A percentile compares a stretch with the other conserved stretches of the same genome.
Conservation (phyloP, 2,329 filamentous ascomycete genomes). For the Tricladium varicosporioides region DNA sequence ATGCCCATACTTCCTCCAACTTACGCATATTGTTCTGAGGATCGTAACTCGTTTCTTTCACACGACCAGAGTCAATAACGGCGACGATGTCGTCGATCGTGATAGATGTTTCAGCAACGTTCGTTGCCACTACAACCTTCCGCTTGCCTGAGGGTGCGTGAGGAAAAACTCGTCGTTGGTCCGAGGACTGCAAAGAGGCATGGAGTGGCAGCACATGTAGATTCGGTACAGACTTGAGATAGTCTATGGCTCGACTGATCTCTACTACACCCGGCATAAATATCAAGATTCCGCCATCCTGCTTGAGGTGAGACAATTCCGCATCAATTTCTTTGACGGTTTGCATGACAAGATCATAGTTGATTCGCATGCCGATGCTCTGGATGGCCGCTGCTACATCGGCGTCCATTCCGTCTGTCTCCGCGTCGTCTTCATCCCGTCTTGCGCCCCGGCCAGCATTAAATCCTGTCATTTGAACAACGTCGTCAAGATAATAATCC, state of each 20-base stretch:
- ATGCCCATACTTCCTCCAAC: slow-evolving; percentile 93
- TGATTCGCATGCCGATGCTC: slow-evolving; percentile 77
- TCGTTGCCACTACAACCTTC: slow-evolving; percentile 92
- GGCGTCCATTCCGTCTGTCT: slow-evolving; percentile 48
- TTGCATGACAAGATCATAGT: slow-evolving; percentile 81
- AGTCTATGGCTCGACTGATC: slow-evolving; percentile 76
- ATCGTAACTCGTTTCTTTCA: slow-evolving; percentile 96
- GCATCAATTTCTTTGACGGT: slow-evolving; percentile 80
- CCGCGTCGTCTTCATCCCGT: slow-evolving; percentile 41
- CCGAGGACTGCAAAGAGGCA: slow-evolving; percentile 82
- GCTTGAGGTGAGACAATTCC: slow-evolving; percentile 61
- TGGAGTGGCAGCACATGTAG: slow-evolving; percentile 85
- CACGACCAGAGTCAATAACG: slow-evolving; percentile 90
- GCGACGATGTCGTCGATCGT: slow-evolving; percentile 97
- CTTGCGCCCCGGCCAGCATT: slow-evolving; percentile 41
- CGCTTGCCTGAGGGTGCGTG: slow-evolving; percentile 74
- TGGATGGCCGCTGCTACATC: slow-evolving; percentile 69
- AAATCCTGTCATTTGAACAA: slow-evolving; percentile 77
- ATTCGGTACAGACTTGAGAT: slow-evolving; percentile 61
- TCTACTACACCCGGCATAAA: slow-evolving; percentile 92
- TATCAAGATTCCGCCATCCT: slow-evolving; percentile 87
- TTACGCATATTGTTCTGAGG: slow-evolving; percentile 90
- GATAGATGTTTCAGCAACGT: slow-evolving; percentile 97
- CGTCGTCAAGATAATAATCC: slow-evolving; percentile 87
- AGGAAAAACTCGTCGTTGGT: slow-evolving; percentile 85